Conservation (phyloP, 306 rosid genomes). For the Glycine tomentella region DNA sequence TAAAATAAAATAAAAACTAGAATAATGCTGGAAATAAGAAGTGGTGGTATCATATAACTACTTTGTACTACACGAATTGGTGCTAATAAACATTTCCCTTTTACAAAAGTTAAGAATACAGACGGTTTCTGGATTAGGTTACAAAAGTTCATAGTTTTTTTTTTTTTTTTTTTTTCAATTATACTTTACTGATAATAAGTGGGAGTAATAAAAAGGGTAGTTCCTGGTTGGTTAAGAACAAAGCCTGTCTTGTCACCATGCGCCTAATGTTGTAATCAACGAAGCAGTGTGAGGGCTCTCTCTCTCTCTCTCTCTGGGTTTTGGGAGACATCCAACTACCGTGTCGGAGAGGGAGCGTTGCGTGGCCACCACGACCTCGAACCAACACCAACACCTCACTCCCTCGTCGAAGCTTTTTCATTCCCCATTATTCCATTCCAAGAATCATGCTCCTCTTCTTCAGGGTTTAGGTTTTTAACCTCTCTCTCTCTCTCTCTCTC, state of each 20-base stretch:
- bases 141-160: too few species aligned
- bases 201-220: background rate
- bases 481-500: too few species aligned
- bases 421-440: background rate
- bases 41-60: too few species aligned
- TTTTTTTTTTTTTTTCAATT: too few species aligned
- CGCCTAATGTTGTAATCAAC: slow-evolving; percentile 50
- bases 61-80: too few species aligned
- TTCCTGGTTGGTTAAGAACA: slow-evolving; percentile 31
- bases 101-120: too few species aligned
- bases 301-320: slow-evolving; percentile 30
- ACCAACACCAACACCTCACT: background rate
- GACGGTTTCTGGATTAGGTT: too few species aligned
- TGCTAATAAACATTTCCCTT: too few species aligned
- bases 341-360: slow-evolving; percentile 41
- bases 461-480: slow-evolving; percentile 3
- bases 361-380: background rate
- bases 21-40: too few species aligned
- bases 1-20: too few species aligned
- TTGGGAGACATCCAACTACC: slow-evolving; percentile 35
- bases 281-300: slow-evolving; percentile 43
- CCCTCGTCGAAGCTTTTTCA: background rate
- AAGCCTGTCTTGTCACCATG: slow-evolving; percentile 32
- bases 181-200: background rate
- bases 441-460: background rate